Percentiles rank a stretch among this genome's conserved stretches.
Evolutionary conservation across 495 filamentous ascomycete genomes (phyloP).

Genomic region (Lophium mytilinum): DNA sequence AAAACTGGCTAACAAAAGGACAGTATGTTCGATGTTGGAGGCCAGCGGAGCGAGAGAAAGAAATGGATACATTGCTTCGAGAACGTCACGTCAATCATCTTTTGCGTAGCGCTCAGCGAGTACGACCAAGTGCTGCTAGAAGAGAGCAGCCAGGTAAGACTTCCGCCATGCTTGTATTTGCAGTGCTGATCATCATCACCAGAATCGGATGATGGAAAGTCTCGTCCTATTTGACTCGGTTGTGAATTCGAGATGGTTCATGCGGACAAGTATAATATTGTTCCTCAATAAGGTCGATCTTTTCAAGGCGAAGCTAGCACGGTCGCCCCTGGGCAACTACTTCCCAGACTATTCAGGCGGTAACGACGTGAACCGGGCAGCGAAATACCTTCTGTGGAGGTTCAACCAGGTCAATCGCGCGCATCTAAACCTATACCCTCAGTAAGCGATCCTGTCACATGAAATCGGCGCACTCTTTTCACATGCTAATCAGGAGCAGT

Average conservation of each 20-base stretch:
- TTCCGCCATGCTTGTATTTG: conserved; percentile 3
- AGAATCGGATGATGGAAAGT: conserved; percentile 99
- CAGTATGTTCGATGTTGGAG: conserved; percentile 99
- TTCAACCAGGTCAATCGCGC: conserved; percentile 98
- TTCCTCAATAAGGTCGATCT: conserved; percentile 98
- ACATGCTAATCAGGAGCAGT: conserved; percentile 39
- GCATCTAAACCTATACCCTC: conserved; percentile 92
- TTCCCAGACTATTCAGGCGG: conserved; percentile 98
- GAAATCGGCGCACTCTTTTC: neutral
- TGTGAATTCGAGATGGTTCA: conserved; percentile 98
- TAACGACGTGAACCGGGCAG: conserved; percentile 93
- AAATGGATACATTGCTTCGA: conserved; percentile 99
- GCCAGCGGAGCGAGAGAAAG: conserved; percentile 93
- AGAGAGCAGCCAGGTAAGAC: conserved; percentile 84
- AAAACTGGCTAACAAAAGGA: conserved; percentile 16
- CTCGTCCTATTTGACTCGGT: conserved; percentile 97
- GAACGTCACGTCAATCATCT: conserved; percentile 99
- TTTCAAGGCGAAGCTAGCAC: conserved; percentile 86
- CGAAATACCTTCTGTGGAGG: conserved; percentile 95
- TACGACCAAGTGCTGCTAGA: conserved; percentile 96
- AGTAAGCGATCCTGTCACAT: conserved; percentile 52
- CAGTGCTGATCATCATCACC: conserved; percentile 15
- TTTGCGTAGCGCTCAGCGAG: conserved; percentile 96
- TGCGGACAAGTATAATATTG: conserved; percentile 95
- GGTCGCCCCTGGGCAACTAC: conserved; percentile 83